Conservation (phyloP, 2,329 filamentous ascomycete species). For the Orbilia oligospora region DNA sequence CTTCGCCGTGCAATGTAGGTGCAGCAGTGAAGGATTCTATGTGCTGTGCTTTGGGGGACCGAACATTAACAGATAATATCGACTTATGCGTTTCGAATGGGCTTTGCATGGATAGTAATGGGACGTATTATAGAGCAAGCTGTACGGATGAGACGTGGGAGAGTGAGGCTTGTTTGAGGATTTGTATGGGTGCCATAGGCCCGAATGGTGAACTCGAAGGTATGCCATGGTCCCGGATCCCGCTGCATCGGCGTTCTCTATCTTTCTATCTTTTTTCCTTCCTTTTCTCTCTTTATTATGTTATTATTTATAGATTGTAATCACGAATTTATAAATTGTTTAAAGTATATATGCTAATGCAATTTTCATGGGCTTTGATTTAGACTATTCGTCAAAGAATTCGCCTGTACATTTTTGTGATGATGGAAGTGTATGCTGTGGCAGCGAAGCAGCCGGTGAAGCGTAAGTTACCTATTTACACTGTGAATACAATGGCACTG, state of each 20-base stretch:
- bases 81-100: background rate
- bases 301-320: too few species aligned
- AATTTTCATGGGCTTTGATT: background rate
- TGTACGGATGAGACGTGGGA: slow-evolving; percentile 63
- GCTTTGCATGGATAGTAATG: background rate
- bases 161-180: slow-evolving; percentile 60
- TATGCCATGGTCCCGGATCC: background rate
- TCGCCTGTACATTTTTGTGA: background rate
- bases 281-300: too few species aligned
- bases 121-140: slow-evolving; percentile 50
- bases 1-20: background rate
- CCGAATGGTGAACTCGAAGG: background rate
- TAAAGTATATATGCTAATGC: background rate
- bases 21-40: background rate
- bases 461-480: background rate
- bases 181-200: slow-evolving; percentile 41
- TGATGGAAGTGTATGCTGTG: background rate
- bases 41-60: background rate
- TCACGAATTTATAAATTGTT: background rate
- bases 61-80: background rate
- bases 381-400: background rate
- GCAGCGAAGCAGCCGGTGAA: background rate
- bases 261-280: too few species aligned
- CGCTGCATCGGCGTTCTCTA: too few species aligned
- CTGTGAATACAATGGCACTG: background rate